Evolutionary conservation across 164 flowering plant genomes (phyloP), one percentile per base, ranked within the genome.

Genomic region (Litsea cubeba): DNA sequence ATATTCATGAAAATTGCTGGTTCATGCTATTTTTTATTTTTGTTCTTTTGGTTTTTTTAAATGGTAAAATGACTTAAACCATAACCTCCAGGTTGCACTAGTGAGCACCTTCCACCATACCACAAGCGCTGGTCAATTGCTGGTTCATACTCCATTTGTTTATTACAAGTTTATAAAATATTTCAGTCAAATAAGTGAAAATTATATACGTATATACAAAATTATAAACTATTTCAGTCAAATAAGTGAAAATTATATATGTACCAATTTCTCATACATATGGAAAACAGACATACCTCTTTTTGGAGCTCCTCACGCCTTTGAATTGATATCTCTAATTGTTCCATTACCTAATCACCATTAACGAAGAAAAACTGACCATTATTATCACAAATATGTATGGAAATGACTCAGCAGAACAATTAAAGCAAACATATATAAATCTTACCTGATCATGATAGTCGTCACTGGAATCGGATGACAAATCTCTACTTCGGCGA

Each of bases 261-360:
- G 10, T 40, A 1, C 8, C 46, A 40, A 40, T 40, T 40, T 40
- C 46, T 40, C 46, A 8, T 40, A 40, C 10, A 8, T 40, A 40
- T 1, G 46, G 46, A 40, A 40, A 40, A 40, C 11, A 40, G 12
- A 23, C 75, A 60, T 35, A 92, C 98, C 97, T 92, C 93, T 17
- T 87, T 79, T 71, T 86, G 86, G 63, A 94, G 94, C 50, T 86
- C 89, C 70, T 86, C 90, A 62, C 79, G 88, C 79, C 83, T 87
- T 72, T 83, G 84, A 70, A 78, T 81, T 49, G 89, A 82, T 78
- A 77, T 68, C 30, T 86, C 87, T 75, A 94, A 65, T 64, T 87
- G 76, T 51, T 81, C 87, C 73, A 84, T 86, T 26, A 82, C 84
- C 91, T 91, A 81, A 76, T 66, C 75, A 28, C 54, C 22, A 72